phyloP scores from a whole-genome alignment of 192 early-diverging fungal genomes.

The Gonapodya sp. region DNA sequence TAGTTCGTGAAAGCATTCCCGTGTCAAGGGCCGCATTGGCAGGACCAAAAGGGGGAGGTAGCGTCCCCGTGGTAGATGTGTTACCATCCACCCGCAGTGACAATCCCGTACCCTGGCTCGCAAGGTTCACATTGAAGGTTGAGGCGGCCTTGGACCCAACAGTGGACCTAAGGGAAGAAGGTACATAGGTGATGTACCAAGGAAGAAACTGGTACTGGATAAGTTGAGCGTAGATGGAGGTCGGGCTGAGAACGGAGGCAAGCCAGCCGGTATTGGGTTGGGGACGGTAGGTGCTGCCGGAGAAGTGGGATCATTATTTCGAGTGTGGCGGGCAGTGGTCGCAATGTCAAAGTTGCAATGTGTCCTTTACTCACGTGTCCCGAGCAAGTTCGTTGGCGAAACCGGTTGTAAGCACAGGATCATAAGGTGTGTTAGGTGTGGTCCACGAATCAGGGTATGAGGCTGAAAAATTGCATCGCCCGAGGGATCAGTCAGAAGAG shows the following conservation, averaged over 20 bases:
- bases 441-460: slow-evolving; percentile 1
- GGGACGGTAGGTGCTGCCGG: neutral
- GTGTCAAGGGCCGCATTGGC: neutral
- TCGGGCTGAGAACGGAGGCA: slow-evolving; percentile 18
- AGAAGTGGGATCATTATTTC: neutral
- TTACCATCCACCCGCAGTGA: neutral
- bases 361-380: slow-evolving; percentile 7
- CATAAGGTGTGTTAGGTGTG: neutral
- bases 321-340: neutral
- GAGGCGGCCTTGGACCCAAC: slow-evolving; percentile 18
- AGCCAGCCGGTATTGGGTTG: slow-evolving; percentile 39
- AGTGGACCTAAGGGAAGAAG: slow-evolving; percentile 27
- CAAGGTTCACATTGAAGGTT: slow-evolving; percentile 14
- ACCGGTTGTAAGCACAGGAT: neutral
- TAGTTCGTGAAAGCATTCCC: neutral
- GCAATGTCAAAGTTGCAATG: neutral
- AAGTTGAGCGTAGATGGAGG: slow-evolving; percentile 12
- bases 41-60: neutral
- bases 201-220: slow-evolving; percentile 5
- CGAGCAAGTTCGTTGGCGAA: neutral
- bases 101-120: slow-evolving; percentile 10
- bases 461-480: neutral
- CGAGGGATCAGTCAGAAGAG: neutral
- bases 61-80: neutral
- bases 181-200: slow-evolving; percentile 17